Evolutionary conservation across 257 asterid genomes (phyloP), one percentile per base, ranked within the genome.

Genomic region (Euphrasia confusa): DNA sequence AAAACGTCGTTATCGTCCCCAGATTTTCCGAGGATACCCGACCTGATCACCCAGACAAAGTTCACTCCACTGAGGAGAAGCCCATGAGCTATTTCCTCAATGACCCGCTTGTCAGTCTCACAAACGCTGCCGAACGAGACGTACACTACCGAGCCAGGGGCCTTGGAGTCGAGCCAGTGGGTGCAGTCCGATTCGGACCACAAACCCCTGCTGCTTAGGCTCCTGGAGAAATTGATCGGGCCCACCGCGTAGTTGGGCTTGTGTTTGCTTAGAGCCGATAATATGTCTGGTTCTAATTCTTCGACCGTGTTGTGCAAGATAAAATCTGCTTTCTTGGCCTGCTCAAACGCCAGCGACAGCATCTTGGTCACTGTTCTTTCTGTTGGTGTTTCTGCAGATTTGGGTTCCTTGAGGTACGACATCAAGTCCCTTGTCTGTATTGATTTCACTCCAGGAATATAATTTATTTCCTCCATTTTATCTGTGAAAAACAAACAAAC

Each of bases 21-120:
- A 11, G 71, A 68, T 21, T n/a, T 4, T 4, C 3, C 71, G 72
- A 48, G 47, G 21, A 42, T 75, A n/a, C 75, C 85, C 4, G 74
- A 72, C 10, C 92, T 70, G 32, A 83, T 50, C 9, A 78, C 95
- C 92, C 96, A 85, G 11, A 89, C 63, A 40, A 89, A 89, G 61
- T 68, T 79, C 14, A 76, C 84, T 42, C 55, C 76, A 58, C 93
- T 80, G 0, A 74, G 73, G 9, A 30, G 33, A 30, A 30, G 33
- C 33, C 33, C 33, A 30, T 30, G 79, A 1, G 86, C 86, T 47
- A 85, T 33, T 62, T 83, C 90, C 24, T 44, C 54, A 37, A 77
- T 66, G 12, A 73, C 66, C 1, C 69, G 45, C 56, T 77, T 64
- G 10, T 54, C 69, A 0, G 57, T 13, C 4, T 67, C 74, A n/a